These are phyloP conservation scores for Golubevia pallescens DNA, from an alignment of 1,284 basidiomycete species.

Conservation along the genomic window DNA sequence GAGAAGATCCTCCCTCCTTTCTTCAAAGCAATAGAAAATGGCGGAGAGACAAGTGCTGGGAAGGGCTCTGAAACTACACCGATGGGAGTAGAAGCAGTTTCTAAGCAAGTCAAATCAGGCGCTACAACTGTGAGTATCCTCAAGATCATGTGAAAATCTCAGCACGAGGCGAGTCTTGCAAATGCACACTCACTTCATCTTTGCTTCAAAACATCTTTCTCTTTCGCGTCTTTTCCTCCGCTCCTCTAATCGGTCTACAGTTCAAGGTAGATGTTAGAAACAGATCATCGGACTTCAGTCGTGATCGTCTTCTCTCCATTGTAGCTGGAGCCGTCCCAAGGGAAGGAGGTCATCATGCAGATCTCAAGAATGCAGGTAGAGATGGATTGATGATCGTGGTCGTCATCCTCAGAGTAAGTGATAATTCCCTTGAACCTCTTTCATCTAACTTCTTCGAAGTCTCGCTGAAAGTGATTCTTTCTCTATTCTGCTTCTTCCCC, in stretches of 20 bases:
- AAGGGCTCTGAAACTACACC: too few species aligned
- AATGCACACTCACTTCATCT: too few species aligned
- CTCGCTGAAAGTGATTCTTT: too few species aligned
- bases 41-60: too few species aligned
- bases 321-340: slow-evolving; percentile 25
- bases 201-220: too few species aligned
- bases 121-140: slow-evolving; percentile 7
- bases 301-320: slow-evolving; percentile 34
- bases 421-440: too few species aligned
- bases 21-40: slow-evolving; percentile 11
- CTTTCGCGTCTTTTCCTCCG: too few species aligned
- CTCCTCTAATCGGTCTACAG: slow-evolving; percentile 45
- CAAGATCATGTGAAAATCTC: slow-evolving; percentile 15
- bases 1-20: slow-evolving; percentile 17
- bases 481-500: too few species aligned
- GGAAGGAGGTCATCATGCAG: slow-evolving; percentile 23
- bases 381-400: slow-evolving; percentile 32
- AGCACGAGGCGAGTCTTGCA: too few species aligned
- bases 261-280: slow-evolving; percentile 3
- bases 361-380: slow-evolving; percentile 29
- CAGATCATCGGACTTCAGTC: slow-evolving; percentile 15
- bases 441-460: too few species aligned
- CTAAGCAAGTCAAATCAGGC: not conserved
- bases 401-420: slow-evolving; percentile 27
- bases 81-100: too few species aligned